These are phyloP conservation scores for Colletotrichum graminicola DNA, from an alignment of 2,329 filamentous ascomycete species.

Conservation along the genomic window DNA sequence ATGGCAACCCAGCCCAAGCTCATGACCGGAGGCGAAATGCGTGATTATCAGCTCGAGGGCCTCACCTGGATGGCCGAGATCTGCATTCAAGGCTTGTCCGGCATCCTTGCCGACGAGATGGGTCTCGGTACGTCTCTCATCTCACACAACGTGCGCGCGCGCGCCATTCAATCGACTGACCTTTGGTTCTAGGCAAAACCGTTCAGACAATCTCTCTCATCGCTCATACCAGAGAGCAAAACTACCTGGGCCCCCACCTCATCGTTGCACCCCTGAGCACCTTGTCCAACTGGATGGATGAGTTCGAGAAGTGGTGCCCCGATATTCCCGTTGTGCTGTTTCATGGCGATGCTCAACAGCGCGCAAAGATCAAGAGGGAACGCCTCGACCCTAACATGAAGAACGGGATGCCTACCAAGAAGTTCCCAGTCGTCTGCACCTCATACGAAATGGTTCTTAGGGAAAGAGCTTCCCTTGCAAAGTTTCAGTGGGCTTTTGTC, in stretches of 20 bases:
- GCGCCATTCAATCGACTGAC: constrained; percentile 31
- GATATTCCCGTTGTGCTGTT: constrained; percentile 90
- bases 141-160: background rate
- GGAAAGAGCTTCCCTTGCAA: constrained; percentile 83
- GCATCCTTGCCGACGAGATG: constrained; percentile 95
- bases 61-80: constrained; percentile 95
- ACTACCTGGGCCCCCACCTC: constrained; percentile 87
- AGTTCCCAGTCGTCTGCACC: constrained; percentile 93
- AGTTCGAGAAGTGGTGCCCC: constrained; percentile 92
- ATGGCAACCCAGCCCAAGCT: constrained; percentile 89
- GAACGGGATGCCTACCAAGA: constrained; percentile 66
- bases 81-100: constrained; percentile 84
- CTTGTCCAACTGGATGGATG: constrained; percentile 94
- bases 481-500: constrained; percentile 96
- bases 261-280: constrained; percentile 93
- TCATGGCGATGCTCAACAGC: constrained; percentile 83
- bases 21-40: constrained; percentile 89
- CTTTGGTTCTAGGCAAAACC: constrained; percentile 75
- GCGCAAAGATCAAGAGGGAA: constrained; percentile 81
- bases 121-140: constrained; percentile 69
- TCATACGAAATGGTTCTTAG: constrained; percentile 97
- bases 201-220: constrained; percentile 91
- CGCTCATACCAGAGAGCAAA: constrained; percentile 87
- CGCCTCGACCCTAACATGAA: constrained; percentile 78
- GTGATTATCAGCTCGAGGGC: constrained; percentile 93